Percentiles rank a stretch among this genome's conserved stretches.
phyloP scores from a whole-genome alignment of 2,329 filamentous ascomycete genomes.

The Aspergillus novoparasiticus region DNA sequence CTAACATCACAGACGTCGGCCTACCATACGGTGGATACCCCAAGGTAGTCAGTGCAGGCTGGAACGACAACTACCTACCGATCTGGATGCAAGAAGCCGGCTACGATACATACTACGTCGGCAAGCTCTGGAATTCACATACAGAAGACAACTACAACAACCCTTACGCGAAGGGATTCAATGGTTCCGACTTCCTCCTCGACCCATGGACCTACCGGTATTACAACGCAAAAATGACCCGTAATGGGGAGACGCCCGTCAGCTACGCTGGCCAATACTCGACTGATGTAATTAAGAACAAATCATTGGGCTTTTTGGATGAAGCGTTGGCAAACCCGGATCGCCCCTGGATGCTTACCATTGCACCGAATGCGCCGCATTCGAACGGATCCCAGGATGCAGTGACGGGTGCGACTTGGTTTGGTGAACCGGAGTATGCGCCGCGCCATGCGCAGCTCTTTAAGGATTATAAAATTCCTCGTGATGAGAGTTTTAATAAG shows the following conservation, averaged over 20 bases:
- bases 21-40: conserved; percentile 54
- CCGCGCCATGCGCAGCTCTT: conserved; percentile 64
- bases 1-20: conserved; percentile 61
- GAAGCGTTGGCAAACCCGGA: conserved; percentile 54
- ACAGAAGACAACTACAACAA: conserved; percentile 62
- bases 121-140: conserved; percentile 70
- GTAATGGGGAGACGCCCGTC: conserved; percentile 57
- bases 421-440: conserved; percentile 39
- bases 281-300: conserved; percentile 60
- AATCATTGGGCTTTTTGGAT: conserved; percentile 60
- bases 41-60: conserved; percentile 66
- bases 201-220: conserved; percentile 71
- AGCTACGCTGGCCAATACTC: conserved; percentile 58
- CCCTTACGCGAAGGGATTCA: conserved; percentile 62
- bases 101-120: conserved; percentile 72
- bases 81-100: conserved; percentile 70
- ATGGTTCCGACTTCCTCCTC: conserved; percentile 60
- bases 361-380: conserved; percentile 68
- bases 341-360: conserved; percentile 66
- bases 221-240: conserved; percentile 62
- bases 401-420: conserved; percentile 22
- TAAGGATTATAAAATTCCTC: conserved; percentile 58
- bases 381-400: conserved; percentile 43
- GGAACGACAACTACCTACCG: conserved; percentile 69
- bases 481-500: conserved; percentile 64